Base-by-base conservation (phyloP, 73 alveolate species). In the Paramecium tetraurelia region DNA sequence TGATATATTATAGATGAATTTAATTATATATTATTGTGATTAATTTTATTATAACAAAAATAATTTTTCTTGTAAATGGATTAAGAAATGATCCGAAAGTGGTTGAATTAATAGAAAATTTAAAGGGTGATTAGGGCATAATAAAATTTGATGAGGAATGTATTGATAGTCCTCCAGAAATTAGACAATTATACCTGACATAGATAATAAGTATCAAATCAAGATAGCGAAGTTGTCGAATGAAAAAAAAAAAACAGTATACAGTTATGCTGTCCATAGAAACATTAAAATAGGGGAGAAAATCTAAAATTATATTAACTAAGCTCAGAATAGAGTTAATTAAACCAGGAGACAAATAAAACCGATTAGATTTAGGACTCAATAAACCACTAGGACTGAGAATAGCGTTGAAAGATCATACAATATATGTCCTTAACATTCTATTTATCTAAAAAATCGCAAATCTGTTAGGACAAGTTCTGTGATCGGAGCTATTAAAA, bases 141-240 rank as follows among this genome's bases (percentile, higher is more conserved):
- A 20, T 48, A 63, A 63, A 27, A 33, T 63, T 63, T 63, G 84
- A 63, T 63, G 84, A 63, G 84, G 84, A 63, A 63, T 63, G 84
- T 63, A 63, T 7, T 63, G 84, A 31, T 33, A 33, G 69, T 53
- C 69, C 46, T 63, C 50, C 84, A 21, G 84, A 27, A 63, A 63
- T 63, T 63, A 27, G 84, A 27, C 84, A 10, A 63, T 27, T 50
- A 63, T 63, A 14, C 84, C 48, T 63, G 84, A 63, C 14, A 63
- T 27, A 14, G 84, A 63, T 27, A 12, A 63, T 63, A 63, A 63
- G 84, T 63, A 63, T 33, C 46, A 63, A 63, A 63, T 63, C 48
- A 63, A 63, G 22, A 63, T 63, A 63, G 84, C 84, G 24, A 63
- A 63, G 84, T 27, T 63, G 84, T 63, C 84, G 27, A 63, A 63